Evolutionary conservation across 2,329 filamentous ascomycete species (phyloP).

Genomic region (Trichoderma koningii): DNA sequence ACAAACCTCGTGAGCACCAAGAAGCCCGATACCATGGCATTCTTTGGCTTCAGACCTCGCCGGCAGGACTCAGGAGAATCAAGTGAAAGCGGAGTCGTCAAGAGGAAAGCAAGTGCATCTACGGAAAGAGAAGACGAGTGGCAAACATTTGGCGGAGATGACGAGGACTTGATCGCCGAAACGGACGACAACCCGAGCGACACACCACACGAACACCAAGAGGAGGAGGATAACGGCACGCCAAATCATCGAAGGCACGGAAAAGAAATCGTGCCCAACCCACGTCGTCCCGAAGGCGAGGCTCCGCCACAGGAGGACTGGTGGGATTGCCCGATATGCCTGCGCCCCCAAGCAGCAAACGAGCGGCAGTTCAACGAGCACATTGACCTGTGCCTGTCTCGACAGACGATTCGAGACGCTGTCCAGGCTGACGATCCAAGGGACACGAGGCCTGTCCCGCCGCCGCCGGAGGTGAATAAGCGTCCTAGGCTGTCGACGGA

Average conservation of each 20-base stretch:
- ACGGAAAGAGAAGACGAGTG: constrained; percentile 51
- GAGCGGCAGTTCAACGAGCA: constrained; percentile 85
- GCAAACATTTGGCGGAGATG: constrained; percentile 70
- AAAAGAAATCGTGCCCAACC: constrained; percentile 55
- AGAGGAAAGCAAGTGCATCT: constrained; percentile 41
- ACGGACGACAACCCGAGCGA: neutral
- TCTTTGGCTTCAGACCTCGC: constrained; percentile 68
- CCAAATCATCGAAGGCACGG: constrained; percentile 43
- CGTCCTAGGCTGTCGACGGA: constrained; percentile 37
- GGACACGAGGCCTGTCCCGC: constrained; percentile 37
- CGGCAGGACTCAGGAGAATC: constrained; percentile 30
- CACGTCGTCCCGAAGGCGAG: constrained; percentile 35
- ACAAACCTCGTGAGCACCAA: constrained; percentile 86
- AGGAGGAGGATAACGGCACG: neutral
- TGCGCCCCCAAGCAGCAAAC: constrained; percentile 70
- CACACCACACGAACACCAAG: neutral
- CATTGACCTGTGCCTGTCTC: constrained; percentile 87
- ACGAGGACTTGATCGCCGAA: constrained; percentile 45
- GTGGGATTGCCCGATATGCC: constrained; percentile 90
- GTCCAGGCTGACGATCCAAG: constrained; percentile 57
- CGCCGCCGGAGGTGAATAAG: constrained; percentile 43
- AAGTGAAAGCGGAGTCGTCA: constrained; percentile 32
- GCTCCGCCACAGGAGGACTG: constrained; percentile 48
- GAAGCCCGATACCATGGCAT: constrained; percentile 72
- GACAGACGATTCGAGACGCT: constrained; percentile 80